phyloP scores from a whole-genome alignment of 441 rosid species.

The Eutrema salsugineum region DNA sequence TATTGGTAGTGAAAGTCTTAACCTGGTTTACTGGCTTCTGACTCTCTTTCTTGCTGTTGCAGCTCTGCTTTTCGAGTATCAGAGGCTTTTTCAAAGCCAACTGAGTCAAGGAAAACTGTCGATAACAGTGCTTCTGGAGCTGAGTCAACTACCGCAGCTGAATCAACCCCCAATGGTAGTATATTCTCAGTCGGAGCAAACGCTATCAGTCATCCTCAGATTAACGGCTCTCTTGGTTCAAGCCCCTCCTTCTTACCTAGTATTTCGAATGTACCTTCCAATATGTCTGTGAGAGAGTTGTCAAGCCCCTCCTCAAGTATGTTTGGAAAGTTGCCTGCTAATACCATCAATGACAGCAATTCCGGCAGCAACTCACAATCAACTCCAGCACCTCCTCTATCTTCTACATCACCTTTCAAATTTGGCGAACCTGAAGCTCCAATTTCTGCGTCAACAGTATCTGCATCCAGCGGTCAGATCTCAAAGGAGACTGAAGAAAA shows the following conservation, averaged over 20 bases:
- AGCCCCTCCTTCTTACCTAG: constrained; percentile 32
- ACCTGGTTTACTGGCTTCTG: constrained; percentile 3
- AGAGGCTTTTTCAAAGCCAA: constrained; percentile 31
- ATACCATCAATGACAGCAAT: constrained; percentile 19
- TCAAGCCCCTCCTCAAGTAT: constrained; percentile 23
- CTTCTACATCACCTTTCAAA: constrained; percentile 32
- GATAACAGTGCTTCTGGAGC: constrained; percentile 31
- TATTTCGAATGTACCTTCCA: constrained; percentile 27
- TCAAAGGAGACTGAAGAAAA: constrained; percentile 41
- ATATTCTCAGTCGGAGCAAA: constrained; percentile 41
- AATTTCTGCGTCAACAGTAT: constrained; percentile 28
- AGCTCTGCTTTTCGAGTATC: constrained; percentile 43
- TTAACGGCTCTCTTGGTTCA: constrained; percentile 47
- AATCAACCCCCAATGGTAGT: constrained; percentile 37
- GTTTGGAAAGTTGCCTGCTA: constrained; percentile 15
- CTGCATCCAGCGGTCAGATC: constrained; percentile 32
- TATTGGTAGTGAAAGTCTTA: constrained; percentile 5
- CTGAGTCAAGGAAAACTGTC: constrained; percentile 42
- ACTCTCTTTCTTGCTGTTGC: constrained; percentile 25
- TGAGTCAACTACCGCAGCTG: constrained; percentile 36
- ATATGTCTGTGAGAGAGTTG: constrained; percentile 29
- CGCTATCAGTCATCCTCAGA: constrained; percentile 32
- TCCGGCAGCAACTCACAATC: constrained; percentile 20
- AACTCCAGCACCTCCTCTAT: constrained; percentile 30
- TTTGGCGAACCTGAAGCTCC: constrained; percentile 44